Base-by-base conservation (phyloP, 2,329 filamentous ascomycete genomes). In the Apiospora arundinis region DNA sequence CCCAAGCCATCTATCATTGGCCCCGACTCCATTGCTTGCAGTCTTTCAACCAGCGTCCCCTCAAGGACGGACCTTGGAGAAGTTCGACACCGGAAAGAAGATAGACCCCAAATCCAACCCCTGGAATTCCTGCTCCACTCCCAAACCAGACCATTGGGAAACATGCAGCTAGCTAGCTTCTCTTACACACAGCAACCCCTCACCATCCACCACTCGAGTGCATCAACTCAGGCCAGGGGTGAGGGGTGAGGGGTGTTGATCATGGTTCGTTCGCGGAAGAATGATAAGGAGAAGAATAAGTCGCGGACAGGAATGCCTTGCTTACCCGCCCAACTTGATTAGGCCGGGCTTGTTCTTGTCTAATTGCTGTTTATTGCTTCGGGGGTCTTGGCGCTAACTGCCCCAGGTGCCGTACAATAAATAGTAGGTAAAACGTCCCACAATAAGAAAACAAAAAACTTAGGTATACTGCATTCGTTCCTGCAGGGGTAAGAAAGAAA, bases 31-130 rank as follows among this genome's bases (percentile, higher is more conserved):
- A 23, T 4, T 28, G 25, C 25, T 56, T 56, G 49, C 49, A 28
- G 23, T 52, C 23, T 25, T 42, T 11, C 40, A 42, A 28, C 23
- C 23, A 28, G 16, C 16, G 4, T 2, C 4, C 16, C 14, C 25
- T 23, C 52, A 28, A 60, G 52, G 52, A 32, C 52, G 7, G 28
- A n/a, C 52, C 52, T 37, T 60, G 52, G 52, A 60, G 52, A 60
- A 60, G 4, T 45, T 14, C 28, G 37, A 21, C 52, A 21, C 32
- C 32, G 16, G 37, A 60, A 21, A 60, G 8, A 32, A 32, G 28
- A 56, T 3, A n/a, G n/a, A n/a, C 49, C 14, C 49, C 25, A 32
- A 18, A 21, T 45, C 23, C 25, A 56, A 60, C 25, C 52, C 25
- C 48, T 28, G 11, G 52, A 9, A 9, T 21, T 21, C 52, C 52